phyloP scores from a whole-genome alignment of 306 rosid genomes.

The Corylus avellana region DNA sequence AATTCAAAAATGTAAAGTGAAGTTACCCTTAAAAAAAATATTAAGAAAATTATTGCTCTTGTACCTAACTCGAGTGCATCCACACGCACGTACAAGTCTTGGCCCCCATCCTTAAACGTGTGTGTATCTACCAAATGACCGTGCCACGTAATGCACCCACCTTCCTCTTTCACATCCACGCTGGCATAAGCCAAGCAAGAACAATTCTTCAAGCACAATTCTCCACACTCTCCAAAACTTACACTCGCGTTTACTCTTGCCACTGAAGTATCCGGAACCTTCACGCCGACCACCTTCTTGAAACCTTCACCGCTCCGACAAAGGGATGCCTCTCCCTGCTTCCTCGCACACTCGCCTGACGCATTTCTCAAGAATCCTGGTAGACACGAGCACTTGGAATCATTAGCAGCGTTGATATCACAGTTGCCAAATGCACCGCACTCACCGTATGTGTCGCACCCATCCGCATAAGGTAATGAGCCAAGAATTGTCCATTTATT shows the following conservation, averaged over 20 bases:
- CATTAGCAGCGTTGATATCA: background rate
- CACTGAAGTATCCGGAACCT: slow-evolving; percentile 31
- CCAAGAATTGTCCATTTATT: background rate
- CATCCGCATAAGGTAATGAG: background rate
- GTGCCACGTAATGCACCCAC: slow-evolving; percentile 43
- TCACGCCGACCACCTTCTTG: slow-evolving; percentile 24
- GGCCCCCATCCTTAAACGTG: background rate
- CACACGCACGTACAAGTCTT: background rate
- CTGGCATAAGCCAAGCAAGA: slow-evolving; percentile 38
- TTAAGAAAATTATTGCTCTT: background rate
- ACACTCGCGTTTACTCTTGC: slow-evolving; percentile 4
- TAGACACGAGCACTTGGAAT: background rate
- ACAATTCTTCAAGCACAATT: slow-evolving; percentile 12
- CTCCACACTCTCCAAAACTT: slow-evolving; percentile 20
- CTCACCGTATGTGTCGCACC: background rate
- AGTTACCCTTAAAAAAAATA: too few species aligned
- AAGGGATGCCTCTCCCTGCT: slow-evolving; percentile 9
- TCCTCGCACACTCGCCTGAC: slow-evolving; percentile 36
- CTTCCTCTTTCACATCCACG: slow-evolving; percentile 27
- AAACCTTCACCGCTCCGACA: slow-evolving; percentile 47
- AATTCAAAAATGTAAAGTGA: too few species aligned
- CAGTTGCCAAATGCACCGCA: background rate
- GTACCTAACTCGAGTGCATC: background rate
- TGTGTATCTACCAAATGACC: slow-evolving; percentile 13
- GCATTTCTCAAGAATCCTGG: slow-evolving; percentile 31